Percentiles rank a stretch among this genome's conserved stretches.
Conservation (phyloP, 257 asterid genomes). For the Capsicum rhomboideum region DNA sequence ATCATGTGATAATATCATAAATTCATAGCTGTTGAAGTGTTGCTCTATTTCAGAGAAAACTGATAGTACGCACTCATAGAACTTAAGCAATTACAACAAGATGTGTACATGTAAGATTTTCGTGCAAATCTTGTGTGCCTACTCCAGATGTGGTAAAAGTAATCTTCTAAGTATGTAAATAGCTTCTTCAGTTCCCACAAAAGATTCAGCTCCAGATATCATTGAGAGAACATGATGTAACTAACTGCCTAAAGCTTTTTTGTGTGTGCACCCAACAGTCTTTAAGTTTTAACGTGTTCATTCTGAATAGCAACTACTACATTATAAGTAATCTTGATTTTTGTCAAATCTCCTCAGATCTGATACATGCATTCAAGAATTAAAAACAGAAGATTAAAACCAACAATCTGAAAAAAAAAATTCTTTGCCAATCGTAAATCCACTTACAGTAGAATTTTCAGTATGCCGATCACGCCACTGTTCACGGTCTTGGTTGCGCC, state of each 20-base stretch:
- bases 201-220: background rate
- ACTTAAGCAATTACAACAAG: background rate
- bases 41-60: background rate
- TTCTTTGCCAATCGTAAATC: background rate
- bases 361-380: background rate
- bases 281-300: background rate
- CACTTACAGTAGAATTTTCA: conserved; percentile 63
- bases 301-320: background rate
- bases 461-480: conserved; percentile 66
- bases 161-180: background rate
- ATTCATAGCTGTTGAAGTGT: background rate
- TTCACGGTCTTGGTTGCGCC: conserved; percentile 85
- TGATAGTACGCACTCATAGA: background rate
- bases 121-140: background rate
- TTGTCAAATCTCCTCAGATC: background rate
- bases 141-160: background rate
- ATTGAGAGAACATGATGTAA: background rate
- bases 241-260: background rate
- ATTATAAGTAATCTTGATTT: background rate
- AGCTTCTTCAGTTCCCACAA: background rate
- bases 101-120: background rate
- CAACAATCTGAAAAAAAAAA: background rate
- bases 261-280: background rate
- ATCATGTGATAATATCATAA: background rate
- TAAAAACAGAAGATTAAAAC: background rate